phyloP scores from a whole-genome alignment of 257 asterid genomes.

The Prunella vulgaris region DNA sequence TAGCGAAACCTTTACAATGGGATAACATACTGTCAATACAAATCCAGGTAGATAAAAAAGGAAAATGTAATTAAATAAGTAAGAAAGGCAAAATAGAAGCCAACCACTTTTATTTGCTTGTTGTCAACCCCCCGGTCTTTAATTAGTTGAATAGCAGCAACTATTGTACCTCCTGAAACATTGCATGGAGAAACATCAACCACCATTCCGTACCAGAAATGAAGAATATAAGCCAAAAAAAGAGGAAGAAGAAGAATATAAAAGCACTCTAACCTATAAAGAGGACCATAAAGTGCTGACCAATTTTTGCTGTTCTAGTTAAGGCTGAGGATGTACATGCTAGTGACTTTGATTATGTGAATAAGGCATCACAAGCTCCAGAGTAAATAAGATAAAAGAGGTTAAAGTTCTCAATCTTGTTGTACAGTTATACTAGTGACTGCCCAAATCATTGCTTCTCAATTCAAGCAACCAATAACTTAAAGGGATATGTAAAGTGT shows the following conservation, averaged over 20 bases:
- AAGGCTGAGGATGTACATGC: neutral
- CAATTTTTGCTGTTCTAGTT: neutral
- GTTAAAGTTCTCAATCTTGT: neutral
- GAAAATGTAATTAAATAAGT: neutral
- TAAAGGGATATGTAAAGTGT: neutral
- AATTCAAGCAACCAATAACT: neutral
- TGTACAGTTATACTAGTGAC: neutral
- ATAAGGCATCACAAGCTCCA: neutral
- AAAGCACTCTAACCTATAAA: neutral
- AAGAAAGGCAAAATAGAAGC: constrained; percentile 22
- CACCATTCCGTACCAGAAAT: neutral
- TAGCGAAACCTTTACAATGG: neutral
- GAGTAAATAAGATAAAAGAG: neutral
- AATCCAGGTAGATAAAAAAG: neutral
- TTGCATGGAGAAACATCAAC: constrained; percentile 23
- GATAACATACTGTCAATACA: neutral
- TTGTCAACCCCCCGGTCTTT: constrained; percentile 77
- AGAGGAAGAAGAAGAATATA: neutral
- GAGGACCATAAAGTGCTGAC: neutral
- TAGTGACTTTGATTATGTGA: neutral
- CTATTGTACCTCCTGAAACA: constrained; percentile 77
- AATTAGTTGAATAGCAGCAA: constrained; percentile 77
- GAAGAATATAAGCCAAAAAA: neutral
- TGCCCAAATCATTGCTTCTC: neutral
- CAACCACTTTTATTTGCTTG: constrained; percentile 85